phyloP scores from a whole-genome alignment of 805 yeast genomes.

The Pichia cabralensis region DNA sequence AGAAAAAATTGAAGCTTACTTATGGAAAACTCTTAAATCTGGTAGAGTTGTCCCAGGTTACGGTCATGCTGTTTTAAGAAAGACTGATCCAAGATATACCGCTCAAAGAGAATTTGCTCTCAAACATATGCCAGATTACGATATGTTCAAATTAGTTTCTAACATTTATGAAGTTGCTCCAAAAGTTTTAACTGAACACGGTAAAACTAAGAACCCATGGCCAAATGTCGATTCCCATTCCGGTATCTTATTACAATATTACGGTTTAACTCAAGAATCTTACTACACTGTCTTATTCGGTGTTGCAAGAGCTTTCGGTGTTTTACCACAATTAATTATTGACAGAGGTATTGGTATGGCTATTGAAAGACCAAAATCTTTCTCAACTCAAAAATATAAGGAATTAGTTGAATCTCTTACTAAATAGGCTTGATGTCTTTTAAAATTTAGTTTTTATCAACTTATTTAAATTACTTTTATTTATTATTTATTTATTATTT shows the following conservation, averaged over 20 bases:
- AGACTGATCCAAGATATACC: conserved; percentile 81
- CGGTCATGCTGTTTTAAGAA: conserved; percentile 82
- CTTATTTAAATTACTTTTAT: too few species aligned
- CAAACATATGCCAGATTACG: conserved; percentile 67
- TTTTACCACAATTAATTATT: conserved; percentile 72
- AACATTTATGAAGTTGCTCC: conserved; percentile 78
- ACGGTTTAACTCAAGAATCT: conserved; percentile 72
- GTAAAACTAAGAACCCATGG: conserved; percentile 90
- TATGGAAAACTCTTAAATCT: conserved; percentile 69
- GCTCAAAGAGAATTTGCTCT: conserved; percentile 80
- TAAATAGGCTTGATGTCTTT: conserved; percentile 3
- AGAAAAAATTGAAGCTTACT: conserved; percentile 61
- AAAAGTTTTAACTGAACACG: conserved; percentile 68
- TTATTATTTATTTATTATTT: too few species aligned
- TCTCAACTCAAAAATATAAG: conserved; percentile 87
- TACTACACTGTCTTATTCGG: conserved; percentile 84
- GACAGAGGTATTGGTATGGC: conserved; percentile 78
- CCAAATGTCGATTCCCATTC: conserved; percentile 87
- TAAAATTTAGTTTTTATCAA: too few species aligned
- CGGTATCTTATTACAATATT: conserved; percentile 76
- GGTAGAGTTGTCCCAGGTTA: conserved; percentile 87
- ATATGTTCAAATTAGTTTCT: conserved; percentile 67
- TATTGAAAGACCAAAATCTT: conserved; percentile 85
- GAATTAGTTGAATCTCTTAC: conserved; percentile 49
- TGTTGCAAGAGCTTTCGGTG: conserved; percentile 82